Evolutionary conservation across 257 asterid genomes (phyloP).

Genomic region (Ophiorrhiza pumila): DNA sequence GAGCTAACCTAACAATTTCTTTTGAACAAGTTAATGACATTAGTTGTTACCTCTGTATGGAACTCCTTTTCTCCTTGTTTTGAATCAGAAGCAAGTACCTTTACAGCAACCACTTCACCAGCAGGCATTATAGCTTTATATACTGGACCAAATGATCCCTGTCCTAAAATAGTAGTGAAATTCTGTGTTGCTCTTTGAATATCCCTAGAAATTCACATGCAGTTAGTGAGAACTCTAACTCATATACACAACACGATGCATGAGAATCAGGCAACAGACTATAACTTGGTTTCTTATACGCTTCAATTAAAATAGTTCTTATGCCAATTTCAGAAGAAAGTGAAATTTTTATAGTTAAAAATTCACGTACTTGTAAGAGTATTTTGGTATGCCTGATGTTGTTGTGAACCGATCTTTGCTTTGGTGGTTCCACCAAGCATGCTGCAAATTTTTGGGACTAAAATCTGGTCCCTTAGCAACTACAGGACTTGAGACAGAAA

Average conservation of each 20-base stretch:
- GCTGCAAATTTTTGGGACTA: conserved; percentile 40
- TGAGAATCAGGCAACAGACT: conserved; percentile 5
- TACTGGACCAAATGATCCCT: conserved; percentile 98
- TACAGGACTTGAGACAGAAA: conserved; percentile 54
- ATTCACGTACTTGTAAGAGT: conserved; percentile 73
- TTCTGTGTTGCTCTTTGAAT: conserved; percentile 84
- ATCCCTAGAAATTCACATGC: conserved; percentile 52
- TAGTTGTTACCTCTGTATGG: conserved; percentile 68
- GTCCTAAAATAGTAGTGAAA: conserved; percentile 82
- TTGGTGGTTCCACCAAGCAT: conserved; percentile 68
- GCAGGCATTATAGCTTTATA: conserved; percentile 82
- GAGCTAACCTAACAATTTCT: background rate
- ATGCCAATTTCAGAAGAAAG: background rate
- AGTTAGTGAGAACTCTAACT: background rate
- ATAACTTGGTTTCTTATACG: background rate
- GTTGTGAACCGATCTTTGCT: conserved; percentile 56
- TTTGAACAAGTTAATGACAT: background rate
- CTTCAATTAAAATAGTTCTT: background rate
- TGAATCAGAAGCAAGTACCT: conserved; percentile 92
- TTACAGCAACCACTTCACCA: conserved; percentile 88
- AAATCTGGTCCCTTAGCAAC: conserved; percentile 29
- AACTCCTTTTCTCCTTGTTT: conserved; percentile 98
- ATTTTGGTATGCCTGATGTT: conserved; percentile 74
- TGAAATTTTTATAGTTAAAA: conserved; percentile 10
- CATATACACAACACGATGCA: background rate